phyloP scores from a whole-genome alignment of 2,329 filamentous ascomycete genomes.

The Cytospora leucostoma region DNA sequence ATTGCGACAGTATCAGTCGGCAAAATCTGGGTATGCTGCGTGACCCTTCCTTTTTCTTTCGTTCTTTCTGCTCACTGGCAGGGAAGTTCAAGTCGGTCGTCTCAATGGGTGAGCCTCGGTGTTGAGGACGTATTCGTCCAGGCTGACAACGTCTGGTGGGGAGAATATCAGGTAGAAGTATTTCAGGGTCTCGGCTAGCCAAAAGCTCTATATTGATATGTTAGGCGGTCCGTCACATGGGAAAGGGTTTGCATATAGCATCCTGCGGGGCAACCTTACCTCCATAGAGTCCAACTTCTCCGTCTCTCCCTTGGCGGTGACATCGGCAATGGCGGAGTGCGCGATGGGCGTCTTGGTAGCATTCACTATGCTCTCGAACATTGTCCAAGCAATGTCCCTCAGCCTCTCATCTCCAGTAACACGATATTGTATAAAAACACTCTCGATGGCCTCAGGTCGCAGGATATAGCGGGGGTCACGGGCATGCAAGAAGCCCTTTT shows the following conservation, averaged over 20 bases:
- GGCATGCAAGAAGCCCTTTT: slow-evolving; percentile 34
- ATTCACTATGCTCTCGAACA: slow-evolving; percentile 70
- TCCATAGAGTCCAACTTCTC: slow-evolving; percentile 44
- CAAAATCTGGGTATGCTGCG: neutral
- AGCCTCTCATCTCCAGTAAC: slow-evolving; percentile 73
- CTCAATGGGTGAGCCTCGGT: slow-evolving; percentile 39
- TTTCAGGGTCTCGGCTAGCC: slow-evolving; percentile 64
- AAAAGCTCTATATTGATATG: slow-evolving; percentile 53
- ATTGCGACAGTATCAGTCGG: neutral
- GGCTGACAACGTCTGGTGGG: slow-evolving; percentile 52
- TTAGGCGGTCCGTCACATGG: neutral
- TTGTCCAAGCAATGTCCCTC: slow-evolving; percentile 75
- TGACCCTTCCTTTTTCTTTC: neutral
- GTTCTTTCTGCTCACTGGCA: neutral
- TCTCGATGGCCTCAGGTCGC: slow-evolving; percentile 74
- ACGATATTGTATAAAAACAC: slow-evolving; percentile 76
- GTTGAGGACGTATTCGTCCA: slow-evolving; percentile 59
- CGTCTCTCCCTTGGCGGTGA: slow-evolving; percentile 44
- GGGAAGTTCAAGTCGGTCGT: slow-evolving; percentile 7
- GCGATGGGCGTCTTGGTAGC: slow-evolving; percentile 47
- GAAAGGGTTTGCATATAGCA: neutral
- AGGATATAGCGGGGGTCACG: slow-evolving; percentile 49
- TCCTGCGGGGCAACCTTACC: slow-evolving; percentile 19
- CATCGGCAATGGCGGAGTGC: slow-evolving; percentile 31
- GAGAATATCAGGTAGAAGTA: slow-evolving; percentile 65